Base-by-base conservation (phyloP, 768 basidiomycete genomes). In the Phylloporus scabripes region DNA sequence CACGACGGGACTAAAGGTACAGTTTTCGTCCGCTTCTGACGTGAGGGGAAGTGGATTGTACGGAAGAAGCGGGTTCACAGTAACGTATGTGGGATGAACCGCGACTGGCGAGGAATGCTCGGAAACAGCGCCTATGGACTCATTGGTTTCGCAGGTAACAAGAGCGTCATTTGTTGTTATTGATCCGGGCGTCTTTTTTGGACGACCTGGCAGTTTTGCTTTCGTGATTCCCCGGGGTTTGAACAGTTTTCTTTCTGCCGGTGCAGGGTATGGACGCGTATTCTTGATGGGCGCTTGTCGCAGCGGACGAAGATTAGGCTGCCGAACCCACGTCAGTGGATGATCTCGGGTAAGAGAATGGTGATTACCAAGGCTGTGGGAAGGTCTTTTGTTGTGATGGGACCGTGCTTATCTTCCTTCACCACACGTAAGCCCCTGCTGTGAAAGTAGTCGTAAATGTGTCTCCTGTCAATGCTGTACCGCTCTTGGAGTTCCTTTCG, bases 401-500 rank as follows among this genome's bases (percentile, higher is more conserved):
- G 62, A 60, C 73, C 74, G 48, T 80, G 76, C 54, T 78, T 80
- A 55, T 82, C 81, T 59, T 83, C 80, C 57, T 81, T 83, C 20
- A 80, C 77, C 23, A 82, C 81, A 24, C 81, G 79, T 52, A 83
- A 59, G 33, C 81, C 78, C 58, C 73, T 70, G 58, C 73, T 75
- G 65, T 87, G 85, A 66, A 85, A 87, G 64, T 87, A 87, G 65
- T 87, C 85, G 60, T 87, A 87, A 54, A 87, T 80, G 56, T 85
- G 85, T 55, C 85, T 70, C 55, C 85, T 73, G 62, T 87, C 85
- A 50, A 85, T 81, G 51, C 71, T 72, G 62, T 84, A 85, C 40
- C 81, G 77, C 60, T 81, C 76, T 65, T 87, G 85, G 29, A 87
- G 78, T 51, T 80, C 82, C 54, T 82, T 83, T 48, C 85, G 76